Evolutionary conservation across 169 alveolate species (phyloP), one percentile per base, ranked within the genome.

Genomic region (Cryptosporidium bovis): DNA sequence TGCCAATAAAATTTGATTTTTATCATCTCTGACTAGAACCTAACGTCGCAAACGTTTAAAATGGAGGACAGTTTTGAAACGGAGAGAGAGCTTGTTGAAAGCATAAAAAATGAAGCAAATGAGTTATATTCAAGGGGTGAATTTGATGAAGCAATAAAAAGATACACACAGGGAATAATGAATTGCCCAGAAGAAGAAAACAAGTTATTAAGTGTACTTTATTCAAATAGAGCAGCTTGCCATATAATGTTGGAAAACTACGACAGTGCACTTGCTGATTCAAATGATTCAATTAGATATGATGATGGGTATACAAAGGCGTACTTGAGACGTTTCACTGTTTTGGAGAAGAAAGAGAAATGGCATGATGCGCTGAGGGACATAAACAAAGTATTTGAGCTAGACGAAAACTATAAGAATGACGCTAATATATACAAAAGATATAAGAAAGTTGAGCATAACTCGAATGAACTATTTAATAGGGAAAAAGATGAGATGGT

Each of bases 401-500:
- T 94, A 12, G 97, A 95, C 71, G 91, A 71, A 46, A 83, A 66
- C 48, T 71, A 48, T 33, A 64, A 60, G 65, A 68, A 64, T 44
- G 90, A 69, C 20, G 5, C 24, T 8, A 66, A 71, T 40, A n/a
- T 64, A 16, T 16, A 56, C 10, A 34, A 29, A 62, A 64, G 90
- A 51, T 90, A 66, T 3, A 64, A 51, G 27, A 55, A 40, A 24
- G 83, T 51, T 84, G 92, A 65, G 55, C 51, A 48, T 65, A 65
- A 71, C 50, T 96, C 96, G 13, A 94, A 94, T 33, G 94, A 87
- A 66, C 95, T 90, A 66, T 93, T 95, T 69, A 96, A 93, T 64
- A 91, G 91, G 77, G 98, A 95, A 90, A 97, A 96, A 82, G 97
- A 92, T 51, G 98, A 97, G 91, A 95, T 96, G 98, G 85, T 97